These are phyloP conservation scores for Pseudogymnoascus sp. DNA, from an alignment of 2,329 filamentous ascomycete species.

Conservation along the genomic window DNA sequence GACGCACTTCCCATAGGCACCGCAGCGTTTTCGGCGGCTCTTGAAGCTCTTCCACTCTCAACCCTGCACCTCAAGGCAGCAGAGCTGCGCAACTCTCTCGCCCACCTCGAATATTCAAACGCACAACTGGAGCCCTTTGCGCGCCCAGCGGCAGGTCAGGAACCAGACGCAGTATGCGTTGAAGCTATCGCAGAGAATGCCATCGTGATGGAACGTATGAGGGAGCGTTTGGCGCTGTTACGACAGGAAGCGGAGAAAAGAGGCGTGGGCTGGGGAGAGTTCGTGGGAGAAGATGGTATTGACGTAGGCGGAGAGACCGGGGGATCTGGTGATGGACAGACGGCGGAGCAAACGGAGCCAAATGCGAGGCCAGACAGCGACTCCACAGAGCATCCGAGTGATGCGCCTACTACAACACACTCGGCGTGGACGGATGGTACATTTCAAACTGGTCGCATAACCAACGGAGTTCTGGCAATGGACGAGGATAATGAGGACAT, in stretches of 20 bases:
- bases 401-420: constrained; percentile 12
- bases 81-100: constrained; percentile 67
- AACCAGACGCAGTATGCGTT: constrained; percentile 61
- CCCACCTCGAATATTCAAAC: constrained; percentile 68
- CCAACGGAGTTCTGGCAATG: constrained; percentile 42
- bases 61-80: constrained; percentile 66
- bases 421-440: constrained; percentile 55
- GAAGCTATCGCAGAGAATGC: constrained; percentile 70
- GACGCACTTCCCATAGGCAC: constrained; percentile 54
- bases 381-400: constrained; percentile 1
- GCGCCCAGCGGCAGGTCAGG: constrained; percentile 31
- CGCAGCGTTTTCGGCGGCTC: constrained; percentile 56
- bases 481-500: constrained; percentile 29
- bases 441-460: constrained; percentile 52
- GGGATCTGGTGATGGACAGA: constrained; percentile 19
- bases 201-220: constrained; percentile 59
- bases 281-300: constrained; percentile 41
- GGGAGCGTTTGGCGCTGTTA: constrained; percentile 52
- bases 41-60: constrained; percentile 57
- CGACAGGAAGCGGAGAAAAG: constrained; percentile 53
- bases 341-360: constrained; percentile 12
- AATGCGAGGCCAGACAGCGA: constrained; percentile 9
- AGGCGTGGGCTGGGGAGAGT: constrained; percentile 50
- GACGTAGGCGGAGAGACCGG: background rate
- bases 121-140: constrained; percentile 63